phyloP scores from a whole-genome alignment of 2,329 filamentous ascomycete genomes.

The Phoma sp. region DNA sequence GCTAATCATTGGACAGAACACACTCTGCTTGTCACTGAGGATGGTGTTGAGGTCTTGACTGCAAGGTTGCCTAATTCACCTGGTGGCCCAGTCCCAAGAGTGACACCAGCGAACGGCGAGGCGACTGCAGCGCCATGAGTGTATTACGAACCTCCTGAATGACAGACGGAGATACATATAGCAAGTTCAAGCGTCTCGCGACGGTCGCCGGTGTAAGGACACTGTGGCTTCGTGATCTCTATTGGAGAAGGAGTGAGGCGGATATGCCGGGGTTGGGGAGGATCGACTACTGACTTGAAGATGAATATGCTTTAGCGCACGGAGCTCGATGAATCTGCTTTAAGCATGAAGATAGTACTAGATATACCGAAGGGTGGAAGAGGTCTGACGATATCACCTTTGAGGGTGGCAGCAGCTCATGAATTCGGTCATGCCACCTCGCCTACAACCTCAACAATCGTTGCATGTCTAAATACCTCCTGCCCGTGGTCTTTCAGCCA shows the following conservation, averaged over 20 bases:
- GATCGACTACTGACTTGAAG: neutral
- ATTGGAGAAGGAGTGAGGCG: conserved; percentile 1
- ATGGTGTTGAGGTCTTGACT: conserved; percentile 82
- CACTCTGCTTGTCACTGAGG: conserved; percentile 81
- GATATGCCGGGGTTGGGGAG: neutral
- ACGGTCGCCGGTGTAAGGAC: conserved; percentile 3
- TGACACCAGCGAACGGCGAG: conserved; percentile 44
- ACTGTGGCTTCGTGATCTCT: conserved; percentile 1
- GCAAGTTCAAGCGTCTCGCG: neutral
- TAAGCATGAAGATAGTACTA: neutral
- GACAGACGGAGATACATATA: neutral
- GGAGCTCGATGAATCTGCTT: neutral
- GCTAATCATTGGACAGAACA: conserved; percentile 65
- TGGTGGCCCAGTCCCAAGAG: conserved; percentile 73
- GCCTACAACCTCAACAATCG: neutral
- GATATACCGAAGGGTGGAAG: neutral
- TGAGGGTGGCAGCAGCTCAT: too few species aligned
- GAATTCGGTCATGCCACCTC: neutral
- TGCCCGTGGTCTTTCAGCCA: too few species aligned
- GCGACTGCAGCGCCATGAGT: conserved; percentile 26
- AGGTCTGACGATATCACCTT: too few species aligned
- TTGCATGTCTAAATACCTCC: too few species aligned
- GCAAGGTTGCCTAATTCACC: conserved; percentile 76
- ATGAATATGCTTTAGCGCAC: neutral
- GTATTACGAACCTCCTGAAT: neutral